Conservation (phyloP, 2,329 filamentous ascomycete species). For the Trematosphaeria pertusa region DNA sequence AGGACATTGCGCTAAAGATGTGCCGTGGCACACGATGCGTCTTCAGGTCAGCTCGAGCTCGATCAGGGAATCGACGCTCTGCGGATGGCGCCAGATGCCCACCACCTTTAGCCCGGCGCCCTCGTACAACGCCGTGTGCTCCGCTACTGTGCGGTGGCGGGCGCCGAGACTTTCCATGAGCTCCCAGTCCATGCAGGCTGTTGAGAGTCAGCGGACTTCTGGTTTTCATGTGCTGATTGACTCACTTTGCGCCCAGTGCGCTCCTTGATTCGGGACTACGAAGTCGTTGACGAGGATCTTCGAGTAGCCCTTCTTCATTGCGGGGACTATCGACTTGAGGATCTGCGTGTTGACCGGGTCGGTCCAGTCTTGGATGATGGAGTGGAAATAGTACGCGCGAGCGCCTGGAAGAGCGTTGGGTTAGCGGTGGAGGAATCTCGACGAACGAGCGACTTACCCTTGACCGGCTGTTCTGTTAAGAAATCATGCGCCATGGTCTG, state of each 20-base stretch:
- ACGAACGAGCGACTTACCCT: constrained; percentile 27
- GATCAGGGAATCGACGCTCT: constrained; percentile 29
- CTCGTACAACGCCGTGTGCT: constrained; percentile 29
- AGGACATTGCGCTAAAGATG: too few relatives aligned
- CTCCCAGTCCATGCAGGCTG: constrained; percentile 33
- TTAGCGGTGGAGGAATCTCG: background rate
- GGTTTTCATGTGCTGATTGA: background rate
- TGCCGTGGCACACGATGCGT: too few relatives aligned
- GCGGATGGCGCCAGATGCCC: constrained; percentile 29
- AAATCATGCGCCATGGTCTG: constrained; percentile 47
- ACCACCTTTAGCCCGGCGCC: constrained; percentile 22
- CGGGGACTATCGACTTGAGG: constrained; percentile 28
- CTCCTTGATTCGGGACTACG: constrained; percentile 31
- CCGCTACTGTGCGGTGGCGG: constrained; percentile 30
- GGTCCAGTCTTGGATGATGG: constrained; percentile 41
- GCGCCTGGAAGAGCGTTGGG: constrained; percentile 14
- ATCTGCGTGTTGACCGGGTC: constrained; percentile 30
- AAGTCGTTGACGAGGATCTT: constrained; percentile 38
- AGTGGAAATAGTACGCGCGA: constrained; percentile 36
- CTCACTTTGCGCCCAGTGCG: constrained; percentile 33
- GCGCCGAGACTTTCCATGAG: constrained; percentile 30
- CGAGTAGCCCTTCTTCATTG: constrained; percentile 37
- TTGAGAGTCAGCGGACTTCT: background rate
- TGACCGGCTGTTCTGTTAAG: constrained; percentile 37
- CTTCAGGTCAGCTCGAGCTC: constrained; percentile 27